These are phyloP conservation scores for Rhodamnia argentea DNA, from an alignment of 345 rosid genomes.

Conservation along the genomic window DNA sequence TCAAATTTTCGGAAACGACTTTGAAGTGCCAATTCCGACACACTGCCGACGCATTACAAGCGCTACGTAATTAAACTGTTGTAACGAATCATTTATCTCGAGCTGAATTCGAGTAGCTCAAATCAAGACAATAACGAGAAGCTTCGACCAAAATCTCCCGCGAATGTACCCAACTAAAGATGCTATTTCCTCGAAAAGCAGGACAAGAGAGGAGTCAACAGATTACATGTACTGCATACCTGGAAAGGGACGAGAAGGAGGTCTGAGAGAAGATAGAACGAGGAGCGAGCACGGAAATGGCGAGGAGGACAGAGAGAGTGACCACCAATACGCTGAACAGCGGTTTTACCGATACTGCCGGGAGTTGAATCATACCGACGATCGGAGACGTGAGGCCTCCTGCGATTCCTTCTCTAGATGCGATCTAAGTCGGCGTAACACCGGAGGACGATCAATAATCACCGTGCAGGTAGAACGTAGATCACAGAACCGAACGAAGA, in stretches of 20 bases:
- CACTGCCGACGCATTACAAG: neutral
- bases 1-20: neutral
- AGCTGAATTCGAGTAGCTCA: neutral
- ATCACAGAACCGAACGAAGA: neutral
- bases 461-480: neutral
- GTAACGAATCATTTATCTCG: neutral
- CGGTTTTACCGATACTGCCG: slow-evolving; percentile 50
- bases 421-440: neutral
- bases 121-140: neutral
- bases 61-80: neutral
- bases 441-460: neutral
- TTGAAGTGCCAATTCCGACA: neutral
- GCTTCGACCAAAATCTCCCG: neutral
- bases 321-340: slow-evolving; percentile 36
- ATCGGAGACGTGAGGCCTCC: neutral
- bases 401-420: neutral
- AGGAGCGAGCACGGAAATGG: slow-evolving; percentile 45
- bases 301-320: slow-evolving; percentile 52
- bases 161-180: neutral
- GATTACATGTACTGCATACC: slow-evolving; percentile 9
- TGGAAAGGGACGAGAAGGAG: slow-evolving; percentile 7
- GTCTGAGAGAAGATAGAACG: slow-evolving; percentile 16
- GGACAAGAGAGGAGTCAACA: neutral
- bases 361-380: slow-evolving; percentile 27
- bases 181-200: neutral